A percentile compares a stretch with the other conserved stretches of the same genome.
Conservation (phyloP, 495 filamentous ascomycete genomes). For the Cenococcum geophilum region DNA sequence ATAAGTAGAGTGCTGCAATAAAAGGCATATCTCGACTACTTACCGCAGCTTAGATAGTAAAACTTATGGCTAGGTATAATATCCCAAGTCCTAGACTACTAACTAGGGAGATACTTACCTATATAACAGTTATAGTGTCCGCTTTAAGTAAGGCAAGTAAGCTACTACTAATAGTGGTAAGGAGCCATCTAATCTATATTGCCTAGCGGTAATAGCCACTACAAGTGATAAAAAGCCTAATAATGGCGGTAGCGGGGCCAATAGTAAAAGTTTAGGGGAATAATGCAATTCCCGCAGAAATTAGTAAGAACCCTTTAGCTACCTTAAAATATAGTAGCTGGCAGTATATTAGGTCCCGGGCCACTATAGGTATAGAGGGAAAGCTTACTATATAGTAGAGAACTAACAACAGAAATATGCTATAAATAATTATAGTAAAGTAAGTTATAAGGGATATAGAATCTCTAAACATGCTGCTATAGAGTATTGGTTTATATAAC, state of each 20-base stretch:
- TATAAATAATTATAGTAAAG: slow-evolving; percentile 47
- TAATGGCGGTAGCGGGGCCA: slow-evolving; percentile 34
- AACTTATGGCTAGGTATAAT: slow-evolving; percentile 44
- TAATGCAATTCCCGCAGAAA: slow-evolving; percentile 51
- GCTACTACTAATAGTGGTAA: slow-evolving; percentile 44
- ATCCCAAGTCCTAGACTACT: slow-evolving; percentile 46
- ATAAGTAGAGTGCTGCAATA: slow-evolving; percentile 50
- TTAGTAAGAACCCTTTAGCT: slow-evolving; percentile 47
- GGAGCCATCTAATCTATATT: slow-evolving; percentile 47
- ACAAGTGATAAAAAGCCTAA: slow-evolving; percentile 39
- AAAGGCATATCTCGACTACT: slow-evolving; percentile 38
- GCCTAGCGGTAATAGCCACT: slow-evolving; percentile 44
- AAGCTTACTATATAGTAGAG: slow-evolving; percentile 49
- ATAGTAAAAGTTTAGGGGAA: slow-evolving; percentile 53
- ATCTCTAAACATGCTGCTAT: slow-evolving; percentile 44
- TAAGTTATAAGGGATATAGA: slow-evolving; percentile 42
- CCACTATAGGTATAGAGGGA: not conserved
- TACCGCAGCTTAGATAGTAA: slow-evolving; percentile 46
- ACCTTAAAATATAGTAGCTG: slow-evolving; percentile 56
- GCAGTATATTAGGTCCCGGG: slow-evolving; percentile 7
- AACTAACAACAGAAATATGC: slow-evolving; percentile 45
- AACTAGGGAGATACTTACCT: slow-evolving; percentile 44
- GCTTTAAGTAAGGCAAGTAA: slow-evolving; percentile 42
- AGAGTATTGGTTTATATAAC: slow-evolving; percentile 48
- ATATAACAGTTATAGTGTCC: slow-evolving; percentile 39